phyloP scores from a whole-genome alignment of 2,329 filamentous ascomycete genomes.

The Phyllosticta capitalensis region DNA sequence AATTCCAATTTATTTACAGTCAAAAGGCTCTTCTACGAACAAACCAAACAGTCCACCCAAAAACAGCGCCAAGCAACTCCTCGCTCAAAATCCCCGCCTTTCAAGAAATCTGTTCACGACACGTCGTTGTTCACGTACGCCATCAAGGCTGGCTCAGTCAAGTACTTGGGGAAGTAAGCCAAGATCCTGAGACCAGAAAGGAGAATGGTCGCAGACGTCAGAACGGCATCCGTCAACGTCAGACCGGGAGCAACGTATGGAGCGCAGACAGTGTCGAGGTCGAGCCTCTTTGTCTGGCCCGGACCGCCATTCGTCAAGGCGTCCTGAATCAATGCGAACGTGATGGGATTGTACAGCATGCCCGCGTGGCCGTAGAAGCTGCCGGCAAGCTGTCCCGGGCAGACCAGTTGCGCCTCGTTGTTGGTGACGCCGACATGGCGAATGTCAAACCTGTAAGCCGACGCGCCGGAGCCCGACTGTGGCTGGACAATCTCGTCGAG shows the following conservation, averaged over 20 bases:
- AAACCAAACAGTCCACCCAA: neutral
- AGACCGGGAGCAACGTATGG: slow-evolving; percentile 30
- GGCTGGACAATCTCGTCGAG: slow-evolving; percentile 46
- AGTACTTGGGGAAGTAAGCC: slow-evolving; percentile 13
- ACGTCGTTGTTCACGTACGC: neutral
- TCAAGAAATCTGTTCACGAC: neutral
- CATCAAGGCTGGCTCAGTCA: slow-evolving; percentile 1
- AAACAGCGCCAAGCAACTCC: neutral
- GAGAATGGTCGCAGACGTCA: slow-evolving; percentile 34
- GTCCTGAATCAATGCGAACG: slow-evolving; percentile 37
- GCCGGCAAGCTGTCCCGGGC: slow-evolving; percentile 32
- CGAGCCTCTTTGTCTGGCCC: slow-evolving; percentile 30
- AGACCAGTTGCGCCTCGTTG: slow-evolving; percentile 39
- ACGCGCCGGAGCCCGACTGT: slow-evolving; percentile 37
- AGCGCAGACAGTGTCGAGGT: slow-evolving; percentile 33
- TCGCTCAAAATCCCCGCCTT: neutral
- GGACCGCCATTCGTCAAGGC: slow-evolving; percentile 41
- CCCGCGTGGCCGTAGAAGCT: slow-evolving; percentile 43
- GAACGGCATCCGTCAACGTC: slow-evolving; percentile 36
- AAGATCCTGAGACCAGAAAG: slow-evolving; percentile 29
- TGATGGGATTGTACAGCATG: slow-evolving; percentile 41
- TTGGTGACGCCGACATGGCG: slow-evolving; percentile 41
- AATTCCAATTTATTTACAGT: neutral
- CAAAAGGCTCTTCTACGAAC: neutral
- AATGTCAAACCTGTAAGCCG: slow-evolving; percentile 35